Evolutionary conservation across 2,329 filamentous ascomycete genomes (phyloP).

Genomic region (Penicillium capsulatum): DNA sequence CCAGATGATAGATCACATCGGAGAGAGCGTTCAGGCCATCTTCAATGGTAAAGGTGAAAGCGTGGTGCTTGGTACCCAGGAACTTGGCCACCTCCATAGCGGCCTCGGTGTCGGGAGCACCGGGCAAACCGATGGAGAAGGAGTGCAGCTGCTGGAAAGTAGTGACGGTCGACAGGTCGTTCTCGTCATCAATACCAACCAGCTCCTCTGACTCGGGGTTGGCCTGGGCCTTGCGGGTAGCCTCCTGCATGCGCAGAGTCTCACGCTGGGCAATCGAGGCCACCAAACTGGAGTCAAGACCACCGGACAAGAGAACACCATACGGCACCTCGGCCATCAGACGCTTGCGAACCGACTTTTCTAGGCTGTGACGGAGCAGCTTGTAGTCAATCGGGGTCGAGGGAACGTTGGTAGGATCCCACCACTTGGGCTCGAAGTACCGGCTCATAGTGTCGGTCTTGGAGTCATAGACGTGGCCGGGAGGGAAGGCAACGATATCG

Average conservation of each 20-base stretch:
- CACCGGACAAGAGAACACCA: conserved; percentile 90
- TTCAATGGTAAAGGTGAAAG: conserved; percentile 96
- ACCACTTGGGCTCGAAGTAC: conserved; percentile 92
- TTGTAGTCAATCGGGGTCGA: conserved; percentile 78
- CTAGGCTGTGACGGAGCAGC: conserved; percentile 72
- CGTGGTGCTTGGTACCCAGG: conserved; percentile 95
- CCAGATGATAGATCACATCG: conserved; percentile 96
- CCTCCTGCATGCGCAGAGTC: conserved; percentile 69
- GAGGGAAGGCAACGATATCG: conserved; percentile 89
- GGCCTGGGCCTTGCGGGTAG: conserved; percentile 44
- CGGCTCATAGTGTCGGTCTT: conserved; percentile 77
- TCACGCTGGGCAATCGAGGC: conserved; percentile 94
- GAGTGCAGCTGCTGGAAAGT: conserved; percentile 95
- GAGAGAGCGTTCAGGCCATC: conserved; percentile 94
- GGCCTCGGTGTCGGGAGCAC: conserved; percentile 85
- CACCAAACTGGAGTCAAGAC: conserved; percentile 90
- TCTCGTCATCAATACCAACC: conserved; percentile 90
- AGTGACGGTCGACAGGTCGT: conserved; percentile 82
- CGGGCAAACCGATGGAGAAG: conserved; percentile 95
- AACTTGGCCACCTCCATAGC: conserved; percentile 92
- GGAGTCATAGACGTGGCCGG: conserved; percentile 94
- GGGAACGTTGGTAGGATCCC: conserved; percentile 76
- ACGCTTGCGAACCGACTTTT: conserved; percentile 89
- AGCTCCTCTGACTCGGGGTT: conserved; percentile 55
- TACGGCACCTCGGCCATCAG: conserved; percentile 99